A percentile compares a stretch with the other conserved stretches of the same genome.
Conservation (phyloP, 352 stramenopile genomes). For the Phytopythium delawarense region DNA sequence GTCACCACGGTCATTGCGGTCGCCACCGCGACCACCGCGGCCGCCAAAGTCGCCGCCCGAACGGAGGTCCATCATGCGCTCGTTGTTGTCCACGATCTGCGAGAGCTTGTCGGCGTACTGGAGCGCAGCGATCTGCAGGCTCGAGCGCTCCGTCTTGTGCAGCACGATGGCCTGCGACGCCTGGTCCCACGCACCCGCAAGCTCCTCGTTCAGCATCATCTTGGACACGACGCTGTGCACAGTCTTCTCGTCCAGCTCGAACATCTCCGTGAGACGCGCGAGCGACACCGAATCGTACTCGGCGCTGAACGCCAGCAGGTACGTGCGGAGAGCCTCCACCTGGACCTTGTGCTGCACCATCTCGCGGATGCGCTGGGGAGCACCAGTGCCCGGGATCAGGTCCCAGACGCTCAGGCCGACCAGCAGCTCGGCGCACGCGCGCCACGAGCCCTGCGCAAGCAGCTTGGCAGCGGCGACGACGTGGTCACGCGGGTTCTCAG, state of each 20-base stretch:
- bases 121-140: slow-evolving; percentile 93
- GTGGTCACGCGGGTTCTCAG: slow-evolving; percentile 97
- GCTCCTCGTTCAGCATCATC: slow-evolving; percentile 99
- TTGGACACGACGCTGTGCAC: slow-evolving; percentile 98
- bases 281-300: slow-evolving; percentile 97
- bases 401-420: slow-evolving; percentile 94
- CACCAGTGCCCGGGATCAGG: slow-evolving; percentile 89
- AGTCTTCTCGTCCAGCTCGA: slow-evolving; percentile 94
- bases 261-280: slow-evolving; percentile 95
- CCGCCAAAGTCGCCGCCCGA: slow-evolving; percentile 71
- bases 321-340: slow-evolving; percentile 95
- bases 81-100: slow-evolving; percentile 88
- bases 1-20: slow-evolving; percentile 30
- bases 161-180: slow-evolving; percentile 96
- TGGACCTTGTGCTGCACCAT: slow-evolving; percentile 96
- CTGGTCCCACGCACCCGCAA: slow-evolving; percentile 97
- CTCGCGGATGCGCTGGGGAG: slow-evolving; percentile 76
- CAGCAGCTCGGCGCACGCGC: slow-evolving; percentile 86
- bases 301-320: slow-evolving; percentile 94
- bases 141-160: slow-evolving; percentile 92
- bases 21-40: slow-evolving; percentile 25
- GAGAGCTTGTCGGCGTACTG: slow-evolving; percentile 95
- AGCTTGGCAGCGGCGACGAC: slow-evolving; percentile 95
- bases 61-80: slow-evolving; percentile 85
- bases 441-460: slow-evolving; percentile 95